Conservation (phyloP, 139 green algal genomes). For the Chlorella sp. region DNA sequence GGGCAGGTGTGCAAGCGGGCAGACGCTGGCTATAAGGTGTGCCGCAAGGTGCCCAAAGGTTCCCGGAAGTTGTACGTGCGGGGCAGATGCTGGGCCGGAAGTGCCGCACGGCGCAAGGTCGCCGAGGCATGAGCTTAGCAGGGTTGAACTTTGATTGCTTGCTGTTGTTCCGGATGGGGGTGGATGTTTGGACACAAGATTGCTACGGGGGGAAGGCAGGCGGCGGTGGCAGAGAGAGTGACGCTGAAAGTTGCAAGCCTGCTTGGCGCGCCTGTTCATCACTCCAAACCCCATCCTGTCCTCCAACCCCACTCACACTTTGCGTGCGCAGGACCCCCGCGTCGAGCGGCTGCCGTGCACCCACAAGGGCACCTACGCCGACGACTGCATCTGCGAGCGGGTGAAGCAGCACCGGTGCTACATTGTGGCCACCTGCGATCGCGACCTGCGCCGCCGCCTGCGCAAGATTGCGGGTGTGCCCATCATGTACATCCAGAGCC, state of each 20-base stretch:
- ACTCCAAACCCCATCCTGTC: neutral
- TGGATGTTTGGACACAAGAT: no score
- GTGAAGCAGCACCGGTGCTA: constrained; percentile 98
- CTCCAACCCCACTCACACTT: neutral
- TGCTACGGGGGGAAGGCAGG: no score
- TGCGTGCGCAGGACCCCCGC: constrained; percentile 78
- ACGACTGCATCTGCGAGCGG: constrained; percentile 97
- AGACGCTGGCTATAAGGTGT: no score
- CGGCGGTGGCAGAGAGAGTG: no score
- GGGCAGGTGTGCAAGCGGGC: no score
- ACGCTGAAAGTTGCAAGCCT: neutral
- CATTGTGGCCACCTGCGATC: constrained; percentile 99
- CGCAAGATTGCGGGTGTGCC: constrained; percentile 98
- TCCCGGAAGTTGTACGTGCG: no score
- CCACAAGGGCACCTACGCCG: constrained; percentile 98
- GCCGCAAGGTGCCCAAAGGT: no score
- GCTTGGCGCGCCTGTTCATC: neutral
- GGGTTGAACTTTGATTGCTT: neutral
- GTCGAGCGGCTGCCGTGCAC: constrained; percentile 94
- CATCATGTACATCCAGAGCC: constrained; percentile 97
- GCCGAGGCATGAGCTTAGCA: neutral
- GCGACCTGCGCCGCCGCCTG: constrained; percentile 92
- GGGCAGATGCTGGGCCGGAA: no score
- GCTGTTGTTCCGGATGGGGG: neutral
- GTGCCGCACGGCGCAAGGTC: no score